Conservation (phyloP, 2,329 filamentous ascomycete genomes). For the Paecilomyces fulvus region DNA sequence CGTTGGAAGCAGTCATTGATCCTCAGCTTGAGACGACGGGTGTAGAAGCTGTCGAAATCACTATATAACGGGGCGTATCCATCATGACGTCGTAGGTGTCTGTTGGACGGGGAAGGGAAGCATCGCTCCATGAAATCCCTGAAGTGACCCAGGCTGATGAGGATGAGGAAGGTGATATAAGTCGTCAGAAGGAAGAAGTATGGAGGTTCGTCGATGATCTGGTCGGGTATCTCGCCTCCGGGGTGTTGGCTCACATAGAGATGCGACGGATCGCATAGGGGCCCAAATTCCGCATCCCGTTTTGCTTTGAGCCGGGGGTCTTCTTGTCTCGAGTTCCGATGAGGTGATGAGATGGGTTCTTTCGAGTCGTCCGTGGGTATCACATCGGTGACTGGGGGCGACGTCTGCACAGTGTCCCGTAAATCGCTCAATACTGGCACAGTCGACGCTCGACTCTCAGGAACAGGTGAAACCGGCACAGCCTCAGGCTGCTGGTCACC, state of each 20-base stretch:
- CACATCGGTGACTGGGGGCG: not conserved
- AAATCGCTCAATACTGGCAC: not conserved
- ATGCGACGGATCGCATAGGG: conserved; percentile 66
- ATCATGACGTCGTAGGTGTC: conserved; percentile 66
- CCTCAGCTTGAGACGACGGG: conserved; percentile 76
- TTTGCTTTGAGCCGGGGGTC: conserved; percentile 64
- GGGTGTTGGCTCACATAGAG: conserved; percentile 77
- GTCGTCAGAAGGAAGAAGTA: conserved; percentile 92
- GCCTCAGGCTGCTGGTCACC: conserved; percentile 6
- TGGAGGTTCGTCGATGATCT: conserved; percentile 82
- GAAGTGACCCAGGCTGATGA: conserved; percentile 87
- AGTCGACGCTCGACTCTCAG: not conserved
- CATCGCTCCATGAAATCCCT: conserved; percentile 92
- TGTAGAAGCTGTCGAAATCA: conserved; percentile 97
- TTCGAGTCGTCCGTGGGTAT: conserved; percentile 7
- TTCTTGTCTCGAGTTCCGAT: conserved; percentile 38
- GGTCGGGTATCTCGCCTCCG: conserved; percentile 65
- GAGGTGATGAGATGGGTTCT: not conserved
- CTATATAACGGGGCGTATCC: conserved; percentile 90
- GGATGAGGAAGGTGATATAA: conserved; percentile 88
- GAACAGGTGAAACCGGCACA: not conserved
- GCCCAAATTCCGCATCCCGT: conserved; percentile 80
- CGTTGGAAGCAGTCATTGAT: conserved; percentile 93
- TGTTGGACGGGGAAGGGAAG: conserved; percentile 74
- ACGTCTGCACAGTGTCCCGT: not conserved